Conservation (phyloP, 1,139 yeast species). For the Pichia sp. region DNA sequence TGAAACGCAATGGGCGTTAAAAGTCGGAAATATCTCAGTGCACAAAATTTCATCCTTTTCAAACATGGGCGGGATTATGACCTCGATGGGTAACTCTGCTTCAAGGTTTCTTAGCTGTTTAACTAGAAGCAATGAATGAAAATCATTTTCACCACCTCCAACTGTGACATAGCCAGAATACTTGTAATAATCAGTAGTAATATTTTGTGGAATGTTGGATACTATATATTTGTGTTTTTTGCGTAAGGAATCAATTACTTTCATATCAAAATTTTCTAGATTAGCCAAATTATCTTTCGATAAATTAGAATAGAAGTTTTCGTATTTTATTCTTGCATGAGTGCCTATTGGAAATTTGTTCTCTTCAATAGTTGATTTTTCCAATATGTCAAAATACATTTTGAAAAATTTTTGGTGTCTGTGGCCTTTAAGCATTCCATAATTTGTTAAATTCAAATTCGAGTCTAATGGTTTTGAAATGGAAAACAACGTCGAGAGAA, state of each 20-base stretch:
- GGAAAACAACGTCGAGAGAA: too few species aligned
- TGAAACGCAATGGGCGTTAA: conserved; percentile 35
- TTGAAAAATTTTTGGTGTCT: too few species aligned
- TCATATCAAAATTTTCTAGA: conserved; percentile 9
- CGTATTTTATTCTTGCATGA: background rate
- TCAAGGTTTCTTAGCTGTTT: conserved; percentile 52
- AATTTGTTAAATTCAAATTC: too few species aligned
- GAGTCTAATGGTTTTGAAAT: too few species aligned
- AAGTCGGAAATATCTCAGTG: conserved; percentile 33
- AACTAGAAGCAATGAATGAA: conserved; percentile 55
- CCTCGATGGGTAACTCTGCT: conserved; percentile 58
- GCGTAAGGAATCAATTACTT: conserved; percentile 15
- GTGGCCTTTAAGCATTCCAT: too few species aligned
- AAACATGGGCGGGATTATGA: conserved; percentile 36
- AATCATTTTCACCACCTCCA: conserved; percentile 68
- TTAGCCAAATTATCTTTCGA: background rate
- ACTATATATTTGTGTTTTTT: conserved; percentile 15
- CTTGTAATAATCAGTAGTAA: conserved; percentile 24
- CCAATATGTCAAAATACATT: too few species aligned
- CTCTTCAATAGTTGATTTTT: too few species aligned
- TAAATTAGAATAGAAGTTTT: conserved; percentile 1
- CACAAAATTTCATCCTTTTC: conserved; percentile 39
- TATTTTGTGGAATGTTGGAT: conserved; percentile 11
- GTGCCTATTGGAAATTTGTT: too few species aligned
- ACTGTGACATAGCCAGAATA: conserved; percentile 71